phyloP scores from a whole-genome alignment of 2,329 filamentous ascomycete species.

The Talaromyces marneffei region DNA sequence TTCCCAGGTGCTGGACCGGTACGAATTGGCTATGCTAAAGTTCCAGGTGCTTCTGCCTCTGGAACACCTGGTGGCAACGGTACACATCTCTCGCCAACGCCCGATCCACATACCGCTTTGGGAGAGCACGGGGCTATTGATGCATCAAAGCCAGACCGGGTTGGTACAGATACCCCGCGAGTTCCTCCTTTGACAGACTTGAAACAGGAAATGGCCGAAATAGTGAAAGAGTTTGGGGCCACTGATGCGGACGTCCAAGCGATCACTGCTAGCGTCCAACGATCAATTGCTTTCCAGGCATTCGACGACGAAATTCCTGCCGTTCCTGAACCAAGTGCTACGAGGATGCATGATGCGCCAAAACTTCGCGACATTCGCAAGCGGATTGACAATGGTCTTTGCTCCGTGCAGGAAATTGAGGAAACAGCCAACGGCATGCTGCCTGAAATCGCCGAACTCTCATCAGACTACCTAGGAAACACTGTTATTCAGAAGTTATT shows the following conservation, averaged over 20 bases:
- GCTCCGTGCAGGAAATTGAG: constrained; percentile 82
- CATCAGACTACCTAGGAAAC: constrained; percentile 95
- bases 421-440: constrained; percentile 90
- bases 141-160: constrained; percentile 26
- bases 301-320: constrained; percentile 83
- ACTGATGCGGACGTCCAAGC: constrained; percentile 68
- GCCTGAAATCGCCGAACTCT: constrained; percentile 87
- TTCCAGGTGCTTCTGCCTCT: constrained; percentile 70
- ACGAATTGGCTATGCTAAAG: constrained; percentile 95
- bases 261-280: constrained; percentile 68
- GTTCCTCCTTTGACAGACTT: constrained; percentile 72
- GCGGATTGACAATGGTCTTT: constrained; percentile 90
- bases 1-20: constrained; percentile 94
- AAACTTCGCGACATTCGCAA: constrained; percentile 94
- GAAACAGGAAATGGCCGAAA: constrained; percentile 73
- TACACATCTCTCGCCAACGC: constrained; percentile 82
- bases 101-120: constrained; percentile 63
- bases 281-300: constrained; percentile 65
- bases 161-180: constrained; percentile 40
- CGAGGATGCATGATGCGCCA: constrained; percentile 84
- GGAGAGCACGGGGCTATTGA: constrained; percentile 24
- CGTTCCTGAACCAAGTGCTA: constrained; percentile 80
- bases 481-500: constrained; percentile 99
- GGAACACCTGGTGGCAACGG: constrained; percentile 85
- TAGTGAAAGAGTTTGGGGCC: constrained; percentile 84